Evolutionary conservation across 495 filamentous ascomycete genomes (phyloP), one percentile per base, ranked within the genome.

Genomic region (Glutinoglossum americanum): DNA sequence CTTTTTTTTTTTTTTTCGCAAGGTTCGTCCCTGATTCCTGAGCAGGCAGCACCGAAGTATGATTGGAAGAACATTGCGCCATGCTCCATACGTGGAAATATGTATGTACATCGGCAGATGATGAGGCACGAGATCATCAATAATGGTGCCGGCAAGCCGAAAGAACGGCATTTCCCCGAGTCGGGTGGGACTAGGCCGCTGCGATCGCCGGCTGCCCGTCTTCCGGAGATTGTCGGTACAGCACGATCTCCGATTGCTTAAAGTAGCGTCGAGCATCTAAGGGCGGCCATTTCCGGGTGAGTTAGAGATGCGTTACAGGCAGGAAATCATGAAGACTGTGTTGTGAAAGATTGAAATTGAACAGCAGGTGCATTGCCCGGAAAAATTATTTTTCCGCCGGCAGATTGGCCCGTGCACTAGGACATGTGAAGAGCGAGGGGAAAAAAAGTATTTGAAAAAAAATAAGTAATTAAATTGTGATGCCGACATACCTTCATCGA

Each of bases 161-260:
- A 45, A 39, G 15, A 19, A 45, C 5, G 37, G 37, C 4, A 23
- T 45, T 45, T 19, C 9, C 49, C 49, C 49, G 13, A n/a, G 49
- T 13, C 49, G 49, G 25, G 15, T 39, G 9, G 23, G 25, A 28
- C 13, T 13, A 53, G 13, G 39, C 39, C n/a, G 37, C 37, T 15
- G 54, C 13, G 54, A 41, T 27, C 26, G 37, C 65, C 26, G 65
- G 63, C 21, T 64, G 65, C 10, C 71, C 69, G 33, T 72, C 65
- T 64, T 86, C 89, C 32, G 92, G 92, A 25, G 89, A 81, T 76
- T 96, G 92, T 57, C 93, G 84, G 74, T 85, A 96, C 51, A 99
- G 84, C 57, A 95, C 87, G 66, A 99, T 99, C 71, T 99, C 92
- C 55, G 88, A 94, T 70, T 99, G 92, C 67, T 99, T 99, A 75